Evolutionary conservation across 768 basidiomycete genomes (phyloP).

Genomic region (Trametes cingulata): DNA sequence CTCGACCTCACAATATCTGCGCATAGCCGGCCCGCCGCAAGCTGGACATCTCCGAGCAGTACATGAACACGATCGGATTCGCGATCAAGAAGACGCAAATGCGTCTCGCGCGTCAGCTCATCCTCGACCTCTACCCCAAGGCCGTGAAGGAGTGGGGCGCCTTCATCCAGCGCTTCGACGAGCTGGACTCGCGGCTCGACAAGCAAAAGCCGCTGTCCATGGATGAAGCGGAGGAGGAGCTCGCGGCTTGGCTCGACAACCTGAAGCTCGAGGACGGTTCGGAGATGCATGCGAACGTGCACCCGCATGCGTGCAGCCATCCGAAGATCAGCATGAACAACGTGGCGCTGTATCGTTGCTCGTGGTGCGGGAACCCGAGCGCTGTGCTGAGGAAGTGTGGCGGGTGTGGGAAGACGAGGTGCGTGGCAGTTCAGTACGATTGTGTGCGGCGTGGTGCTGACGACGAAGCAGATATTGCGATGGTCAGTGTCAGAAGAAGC

Average conservation of each 20-base stretch:
- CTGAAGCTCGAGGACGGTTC: conserved; percentile 40
- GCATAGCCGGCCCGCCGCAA: conserved; percentile 38
- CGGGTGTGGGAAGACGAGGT: conserved; percentile 46
- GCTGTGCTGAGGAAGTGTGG: conserved; percentile 55
- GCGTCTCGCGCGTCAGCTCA: conserved; percentile 52
- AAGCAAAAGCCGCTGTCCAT: conserved; percentile 32
- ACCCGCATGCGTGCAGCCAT: conserved; percentile 37
- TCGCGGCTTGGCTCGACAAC: conserved; percentile 58
- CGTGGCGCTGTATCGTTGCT: conserved; percentile 59
- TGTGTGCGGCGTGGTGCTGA: not conserved
- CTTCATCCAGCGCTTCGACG: conserved; percentile 41
- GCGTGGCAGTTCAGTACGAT: not conserved
- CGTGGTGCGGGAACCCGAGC: conserved; percentile 66
- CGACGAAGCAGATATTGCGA: conserved; percentile 44
- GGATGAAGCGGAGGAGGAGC: conserved; percentile 53
- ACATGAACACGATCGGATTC: conserved; percentile 46
- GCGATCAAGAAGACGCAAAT: conserved; percentile 52
- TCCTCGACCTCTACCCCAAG: conserved; percentile 46
- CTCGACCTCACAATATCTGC: not conserved
- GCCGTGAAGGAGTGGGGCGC: conserved; percentile 50
- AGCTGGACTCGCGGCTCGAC: conserved; percentile 31
- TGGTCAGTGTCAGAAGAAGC: conserved; percentile 38
- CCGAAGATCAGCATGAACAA: conserved; percentile 50
- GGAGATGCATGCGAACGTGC: conserved; percentile 30
- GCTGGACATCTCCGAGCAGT: conserved; percentile 54